phyloP scores from a whole-genome alignment of 2,329 filamentous ascomycete genomes.

The Mycosphaerella arachidis region DNA sequence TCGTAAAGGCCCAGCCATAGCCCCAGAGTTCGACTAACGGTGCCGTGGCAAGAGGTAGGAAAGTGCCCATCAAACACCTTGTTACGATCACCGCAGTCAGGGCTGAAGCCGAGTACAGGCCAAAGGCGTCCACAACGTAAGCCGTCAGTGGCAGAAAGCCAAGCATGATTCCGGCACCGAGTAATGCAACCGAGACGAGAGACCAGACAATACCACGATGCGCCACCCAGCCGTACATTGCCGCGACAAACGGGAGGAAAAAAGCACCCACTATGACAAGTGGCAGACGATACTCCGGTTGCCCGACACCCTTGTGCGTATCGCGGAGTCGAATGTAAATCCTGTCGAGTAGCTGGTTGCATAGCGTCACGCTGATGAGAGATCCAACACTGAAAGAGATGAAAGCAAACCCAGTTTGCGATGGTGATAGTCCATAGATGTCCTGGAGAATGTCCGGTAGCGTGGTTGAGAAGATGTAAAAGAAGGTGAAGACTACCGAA shows the following conservation, averaged over 20 bases:
- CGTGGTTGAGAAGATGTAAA: slow-evolving; percentile 46
- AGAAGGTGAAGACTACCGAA: slow-evolving; percentile 41
- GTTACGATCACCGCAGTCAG: slow-evolving; percentile 43
- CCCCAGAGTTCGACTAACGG: slow-evolving; percentile 38
- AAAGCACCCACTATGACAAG: slow-evolving; percentile 52
- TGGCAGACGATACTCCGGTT: slow-evolving; percentile 61
- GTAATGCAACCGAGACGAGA: slow-evolving; percentile 50
- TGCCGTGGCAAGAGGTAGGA: slow-evolving; percentile 43
- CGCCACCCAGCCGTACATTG: slow-evolving; percentile 56
- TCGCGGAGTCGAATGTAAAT: slow-evolving; percentile 31
- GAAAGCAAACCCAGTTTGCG: slow-evolving; percentile 51
- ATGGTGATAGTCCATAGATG: slow-evolving; percentile 44
- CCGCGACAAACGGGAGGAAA: slow-evolving; percentile 50
- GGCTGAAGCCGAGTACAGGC: slow-evolving; percentile 43
- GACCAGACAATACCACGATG: slow-evolving; percentile 54
- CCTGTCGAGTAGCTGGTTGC: slow-evolving; percentile 36
- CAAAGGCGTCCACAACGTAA: slow-evolving; percentile 46
- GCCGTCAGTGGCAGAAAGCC: slow-evolving; percentile 42
- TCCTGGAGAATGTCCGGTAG: slow-evolving; percentile 41
- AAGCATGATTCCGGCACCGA: slow-evolving; percentile 46
- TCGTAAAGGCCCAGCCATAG: slow-evolving; percentile 38
- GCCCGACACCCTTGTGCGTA: slow-evolving; percentile 25
- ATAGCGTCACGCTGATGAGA: slow-evolving; percentile 34
- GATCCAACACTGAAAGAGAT: slow-evolving; percentile 51
- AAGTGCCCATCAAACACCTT: slow-evolving; percentile 41